These are phyloP conservation scores for Anthoceros angustus DNA, from an alignment of 225 moss, liverwort and hornwort species.

Conservation along the genomic window DNA sequence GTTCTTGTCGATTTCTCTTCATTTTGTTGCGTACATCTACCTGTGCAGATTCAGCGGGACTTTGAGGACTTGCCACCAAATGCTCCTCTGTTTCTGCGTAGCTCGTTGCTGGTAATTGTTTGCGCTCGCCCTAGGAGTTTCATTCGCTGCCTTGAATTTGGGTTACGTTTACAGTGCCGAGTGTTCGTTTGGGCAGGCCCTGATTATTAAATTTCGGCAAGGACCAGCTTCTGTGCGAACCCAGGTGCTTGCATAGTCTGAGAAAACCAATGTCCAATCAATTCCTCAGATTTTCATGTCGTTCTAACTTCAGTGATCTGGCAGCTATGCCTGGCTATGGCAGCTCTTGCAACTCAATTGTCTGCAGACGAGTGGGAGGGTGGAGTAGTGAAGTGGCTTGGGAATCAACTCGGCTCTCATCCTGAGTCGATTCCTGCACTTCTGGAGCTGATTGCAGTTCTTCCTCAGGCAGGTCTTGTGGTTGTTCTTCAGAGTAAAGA, in stretches of 20 bases:
- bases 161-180: slow-evolving; percentile 11
- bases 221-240: slow-evolving; percentile 76
- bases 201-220: slow-evolving; percentile 79
- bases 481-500: too few relatives aligned
- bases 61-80: slow-evolving; percentile 87
- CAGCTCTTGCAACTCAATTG: slow-evolving; percentile 84
- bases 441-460: slow-evolving; percentile 82
- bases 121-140: neutral
- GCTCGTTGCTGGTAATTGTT: slow-evolving; percentile 69
- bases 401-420: slow-evolving; percentile 61
- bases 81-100: slow-evolving; percentile 74
- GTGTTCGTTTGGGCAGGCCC: slow-evolving; percentile 48
- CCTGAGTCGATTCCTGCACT: slow-evolving; percentile 61
- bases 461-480: slow-evolving; percentile 54
- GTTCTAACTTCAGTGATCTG: slow-evolving; percentile 7
- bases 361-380: slow-evolving; percentile 72
- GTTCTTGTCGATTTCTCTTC: neutral
- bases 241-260: slow-evolving; percentile 36
- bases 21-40: neutral
- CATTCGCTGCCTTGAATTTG: neutral
- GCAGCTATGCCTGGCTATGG: slow-evolving; percentile 92
- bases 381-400: slow-evolving; percentile 91
- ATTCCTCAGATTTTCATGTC: neutral
- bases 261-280: neutral
- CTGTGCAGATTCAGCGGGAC: slow-evolving; percentile 75